Evolutionary conservation across 352 stramenopile species (phyloP), one percentile per base, ranked within the genome.

Genomic region (Elongisporangium undulatum): DNA sequence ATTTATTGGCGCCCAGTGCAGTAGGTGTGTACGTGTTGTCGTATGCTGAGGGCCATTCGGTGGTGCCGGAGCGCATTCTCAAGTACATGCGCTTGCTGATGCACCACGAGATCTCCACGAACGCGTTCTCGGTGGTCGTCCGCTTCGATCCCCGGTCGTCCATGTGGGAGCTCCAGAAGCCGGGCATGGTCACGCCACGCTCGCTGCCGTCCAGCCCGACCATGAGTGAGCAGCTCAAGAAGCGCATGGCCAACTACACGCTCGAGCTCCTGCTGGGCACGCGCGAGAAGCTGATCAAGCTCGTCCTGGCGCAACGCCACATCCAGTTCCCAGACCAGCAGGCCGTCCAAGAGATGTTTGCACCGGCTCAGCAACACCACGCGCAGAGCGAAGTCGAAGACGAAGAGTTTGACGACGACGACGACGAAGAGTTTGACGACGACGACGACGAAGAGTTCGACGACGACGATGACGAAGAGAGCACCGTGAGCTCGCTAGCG

Each of bases 81-180:
- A 92, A 94, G 69, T 91, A 91, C 69, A 92, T 94, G 82, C 79
- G 82, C 55, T 64, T 94, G 58, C 71, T 94, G 26, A 94, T 94
- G 85, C 82, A 94, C 60, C 83, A 92, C 59, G 79, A 92, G 62
- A 75, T 92, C 26, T 86, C 80, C 23, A 90, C 84, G n/a, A 92
- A 92, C 54, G 82, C 84, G 4, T 94, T 94, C 68, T 86, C 80
- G 38, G 82, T 91, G 38, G 80, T 92, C 21, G 85, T 92, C 17
- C 79, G 78, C 8, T 87, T 90, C 52, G 83, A 92, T 56, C 69
- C 77, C 19, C 75, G 74, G 6, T 77, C 82, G 23, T 88, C 82
- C 5, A 77, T 86, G 50, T 94, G 80, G 82, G 82, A 92, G 61
- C 64, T 91, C 10, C 66, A 85, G 66, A 87, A 87, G 54, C 82